Evolutionary conservation across 225 moss, liverwort and hornwort genomes (phyloP).

Genomic region (Pseudoscleropodium purum): DNA sequence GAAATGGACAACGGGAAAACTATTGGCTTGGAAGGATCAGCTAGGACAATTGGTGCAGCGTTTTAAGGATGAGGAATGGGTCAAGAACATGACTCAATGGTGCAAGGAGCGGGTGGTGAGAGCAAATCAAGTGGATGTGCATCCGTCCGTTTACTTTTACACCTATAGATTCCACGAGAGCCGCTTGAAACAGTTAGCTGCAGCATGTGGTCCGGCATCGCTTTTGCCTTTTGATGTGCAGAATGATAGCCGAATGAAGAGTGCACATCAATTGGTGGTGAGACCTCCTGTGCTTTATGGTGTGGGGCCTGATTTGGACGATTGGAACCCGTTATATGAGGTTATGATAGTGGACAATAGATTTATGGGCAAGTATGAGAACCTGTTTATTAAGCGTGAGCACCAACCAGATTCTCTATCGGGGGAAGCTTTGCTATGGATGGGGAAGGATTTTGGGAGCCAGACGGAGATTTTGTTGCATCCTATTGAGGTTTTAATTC

Average conservation of each 20-base stretch:
- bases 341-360: neutral
- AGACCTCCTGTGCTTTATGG: fast-evolving
- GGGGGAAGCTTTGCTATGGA: neutral
- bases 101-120: neutral
- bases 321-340: neutral
- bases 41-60: fast-evolving
- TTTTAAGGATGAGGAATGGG: fast-evolving
- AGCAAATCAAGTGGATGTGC: neutral
- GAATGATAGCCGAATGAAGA: neutral
- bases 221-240: neutral
- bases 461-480: neutral
- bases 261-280: too few relatives aligned
- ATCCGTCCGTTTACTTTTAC: neutral
- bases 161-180: neutral
- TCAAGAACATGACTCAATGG: neutral
- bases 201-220: fast-evolving
- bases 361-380: neutral
- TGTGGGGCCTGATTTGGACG: fast-evolving
- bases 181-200: neutral
- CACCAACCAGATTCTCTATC: neutral
- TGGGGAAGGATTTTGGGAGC: neutral
- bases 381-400: fast-evolving
- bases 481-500: neutral
- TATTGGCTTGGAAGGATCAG: neutral
- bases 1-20: too few relatives aligned